A percentile compares a stretch with the other conserved stretches of the same genome.
Evolutionary conservation across 495 filamentous ascomycete genomes (phyloP).

Genomic region (Immersiella caudata): DNA sequence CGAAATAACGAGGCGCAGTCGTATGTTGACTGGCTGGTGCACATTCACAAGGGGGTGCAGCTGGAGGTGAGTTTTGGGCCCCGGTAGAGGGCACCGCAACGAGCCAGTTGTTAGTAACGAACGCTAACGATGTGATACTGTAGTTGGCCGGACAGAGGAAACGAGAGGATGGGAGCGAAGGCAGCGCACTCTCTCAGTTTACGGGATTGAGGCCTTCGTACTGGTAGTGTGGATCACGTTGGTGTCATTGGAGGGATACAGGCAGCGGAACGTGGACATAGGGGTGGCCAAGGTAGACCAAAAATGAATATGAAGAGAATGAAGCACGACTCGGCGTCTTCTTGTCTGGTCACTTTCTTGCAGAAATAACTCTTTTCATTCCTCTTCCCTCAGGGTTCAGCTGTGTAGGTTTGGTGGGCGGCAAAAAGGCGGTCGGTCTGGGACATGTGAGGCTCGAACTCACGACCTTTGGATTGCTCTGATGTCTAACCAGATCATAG

Average conservation of each 20-base stretch:
- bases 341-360: background rate
- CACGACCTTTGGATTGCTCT: conserved; percentile 3
- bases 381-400: background rate
- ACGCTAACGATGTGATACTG: background rate
- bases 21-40: conserved; percentile 98
- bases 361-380: background rate
- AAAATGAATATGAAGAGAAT: conserved; percentile 7
- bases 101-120: too few relatives aligned
- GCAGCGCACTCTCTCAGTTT: conserved; percentile 62
- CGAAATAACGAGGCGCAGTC: conserved; percentile 96
- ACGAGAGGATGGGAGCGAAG: conserved; percentile 64
- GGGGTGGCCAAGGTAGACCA: background rate
- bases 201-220: conserved; percentile 72
- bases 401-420: too few relatives aligned
- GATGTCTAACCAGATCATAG: background rate
- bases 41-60: conserved; percentile 89
- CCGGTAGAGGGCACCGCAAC: background rate
- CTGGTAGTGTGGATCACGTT: conserved; percentile 50
- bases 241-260: background rate
- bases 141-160: conserved; percentile 75
- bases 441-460: background rate
- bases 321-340: background rate
- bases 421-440: too few relatives aligned
- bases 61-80: conserved; percentile 66
- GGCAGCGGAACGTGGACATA: background rate